A percentile compares a stretch with the other conserved stretches of the same genome.
Conservation (phyloP, 305 asterid genomes). For the Nicotiana rustica region DNA sequence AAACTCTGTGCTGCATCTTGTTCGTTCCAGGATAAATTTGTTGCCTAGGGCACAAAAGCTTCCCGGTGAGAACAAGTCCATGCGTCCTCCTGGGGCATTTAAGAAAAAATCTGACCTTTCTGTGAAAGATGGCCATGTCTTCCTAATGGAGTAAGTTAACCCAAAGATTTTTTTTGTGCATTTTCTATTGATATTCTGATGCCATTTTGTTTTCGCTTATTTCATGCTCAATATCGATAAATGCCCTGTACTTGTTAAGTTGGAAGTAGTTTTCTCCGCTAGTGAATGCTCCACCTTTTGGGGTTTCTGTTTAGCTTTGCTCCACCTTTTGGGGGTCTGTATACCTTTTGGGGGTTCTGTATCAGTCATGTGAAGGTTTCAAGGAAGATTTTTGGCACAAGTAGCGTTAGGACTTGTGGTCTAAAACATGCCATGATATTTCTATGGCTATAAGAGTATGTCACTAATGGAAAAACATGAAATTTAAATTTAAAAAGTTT, state of each 20-base stretch:
- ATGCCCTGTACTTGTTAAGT: constrained; percentile 8
- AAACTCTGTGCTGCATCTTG: constrained; percentile 93
- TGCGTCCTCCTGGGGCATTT: constrained; percentile 99
- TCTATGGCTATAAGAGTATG: not conserved
- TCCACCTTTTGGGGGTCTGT: constrained; percentile 14
- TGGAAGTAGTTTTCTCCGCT: not conserved
- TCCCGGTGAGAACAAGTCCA: constrained; percentile 95
- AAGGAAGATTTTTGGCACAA: too few species aligned
- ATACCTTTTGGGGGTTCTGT: constrained; percentile 7
- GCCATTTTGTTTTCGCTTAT: not conserved
- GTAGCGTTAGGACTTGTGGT: too few species aligned
- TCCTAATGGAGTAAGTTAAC: constrained; percentile 93
- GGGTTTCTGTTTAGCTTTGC: not conserved
- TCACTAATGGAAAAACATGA: too few species aligned
- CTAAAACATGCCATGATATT: not conserved
- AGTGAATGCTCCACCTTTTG: constrained; percentile 23
- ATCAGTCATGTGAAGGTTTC: not conserved
- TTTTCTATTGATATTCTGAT: constrained; percentile 26
- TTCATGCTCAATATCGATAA: not conserved
- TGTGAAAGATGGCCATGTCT: constrained; percentile 95
- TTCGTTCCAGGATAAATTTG: constrained; percentile 86
- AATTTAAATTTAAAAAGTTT: too few species aligned
- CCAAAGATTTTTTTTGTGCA: not conserved
- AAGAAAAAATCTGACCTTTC: constrained; percentile 99
- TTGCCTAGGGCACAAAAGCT: constrained; percentile 96